Base-by-base conservation (phyloP, 768 basidiomycete genomes). In the Lactarius quietus region DNA sequence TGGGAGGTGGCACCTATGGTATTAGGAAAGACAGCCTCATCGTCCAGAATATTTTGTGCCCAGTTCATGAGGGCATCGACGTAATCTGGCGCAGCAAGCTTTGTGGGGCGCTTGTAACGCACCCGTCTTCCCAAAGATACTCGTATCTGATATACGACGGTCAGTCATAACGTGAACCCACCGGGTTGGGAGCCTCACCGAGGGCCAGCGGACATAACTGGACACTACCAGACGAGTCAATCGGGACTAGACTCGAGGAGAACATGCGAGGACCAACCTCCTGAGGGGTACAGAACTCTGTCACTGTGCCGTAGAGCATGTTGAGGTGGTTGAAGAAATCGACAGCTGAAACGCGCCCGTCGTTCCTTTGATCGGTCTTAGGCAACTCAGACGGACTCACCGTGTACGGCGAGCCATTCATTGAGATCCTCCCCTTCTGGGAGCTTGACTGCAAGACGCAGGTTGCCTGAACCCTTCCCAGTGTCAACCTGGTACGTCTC, bases 271-370 rank as follows among this genome's bases (percentile, higher is more conserved):
- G 62, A 38, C 82, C 70, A 72, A 91, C 95, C 84, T 97, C 94
- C 73, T 95, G 86, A 12, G 89, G 84, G 20, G 92, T 98, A 76
- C 97, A 99, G 74, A 98, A 98, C 78, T 99, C 97, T 2, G 97
- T 97, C 28, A 99, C 87, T 12, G 95, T 97, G 14, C 96, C 97
- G 72, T 98, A 99, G 23, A 99, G 80, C 97, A 99, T 99, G 75
- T 99, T 99, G 69, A 99, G 78, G 74, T 99, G 97, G 74, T 98
- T 99, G 83, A 98, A 99, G 79, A 99, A 99, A 76, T 99, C 97
- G 66, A 98, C 96, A 35, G 94, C 97, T 99, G 70, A 29, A 33
- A 29, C 5, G 38, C 28, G 38, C 28, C 35, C 15, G 23, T 56
- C 26, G 59, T 35, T n/a, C 48, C 31, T 33, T 45, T 33, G 36